A percentile compares a stretch with the other conserved stretches of the same genome.
These are phyloP conservation scores for Kwoniella europaea DNA, from an alignment of 768 basidiomycete genomes.

Conservation along the genomic window DNA sequence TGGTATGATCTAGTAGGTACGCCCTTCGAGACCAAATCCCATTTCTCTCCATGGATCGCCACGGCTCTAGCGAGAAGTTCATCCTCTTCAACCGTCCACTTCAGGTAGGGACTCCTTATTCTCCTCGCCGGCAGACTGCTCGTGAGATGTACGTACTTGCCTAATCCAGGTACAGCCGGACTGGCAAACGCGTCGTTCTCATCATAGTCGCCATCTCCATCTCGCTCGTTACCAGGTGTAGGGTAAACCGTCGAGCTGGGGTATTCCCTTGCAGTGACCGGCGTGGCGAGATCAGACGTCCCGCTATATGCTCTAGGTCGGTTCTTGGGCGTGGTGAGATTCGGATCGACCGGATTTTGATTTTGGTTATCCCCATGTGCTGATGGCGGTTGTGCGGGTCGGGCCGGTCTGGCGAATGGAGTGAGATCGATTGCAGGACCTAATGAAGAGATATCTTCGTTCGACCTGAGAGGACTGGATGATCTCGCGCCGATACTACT, in stretches of 20 bases:
- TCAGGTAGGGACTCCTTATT: slow-evolving; percentile 52
- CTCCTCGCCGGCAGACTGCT: slow-evolving; percentile 51
- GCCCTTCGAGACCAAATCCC: slow-evolving; percentile 55
- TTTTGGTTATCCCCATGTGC: slow-evolving; percentile 32
- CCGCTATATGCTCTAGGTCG: slow-evolving; percentile 26
- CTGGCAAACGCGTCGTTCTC: slow-evolving; percentile 27
- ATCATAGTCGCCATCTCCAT: slow-evolving; percentile 18
- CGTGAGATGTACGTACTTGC: slow-evolving; percentile 53
- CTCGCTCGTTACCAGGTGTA: slow-evolving; percentile 16
- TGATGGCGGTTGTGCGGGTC: neutral
- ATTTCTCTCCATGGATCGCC: slow-evolving; percentile 54
- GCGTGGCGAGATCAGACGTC: slow-evolving; percentile 29
- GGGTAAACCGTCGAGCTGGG: slow-evolving; percentile 22
- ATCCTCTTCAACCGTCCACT: slow-evolving; percentile 56
- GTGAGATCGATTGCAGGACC: slow-evolving; percentile 41
- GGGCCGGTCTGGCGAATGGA: slow-evolving; percentile 7
- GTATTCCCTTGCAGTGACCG: slow-evolving; percentile 18
- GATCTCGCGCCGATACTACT: neutral
- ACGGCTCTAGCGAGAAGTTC: slow-evolving; percentile 53
- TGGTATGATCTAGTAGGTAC: slow-evolving; percentile 53
- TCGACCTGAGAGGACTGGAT: slow-evolving; percentile 4
- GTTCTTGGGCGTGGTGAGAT: slow-evolving; percentile 27
- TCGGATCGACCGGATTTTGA: slow-evolving; percentile 27
- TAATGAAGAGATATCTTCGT: slow-evolving; percentile 9
- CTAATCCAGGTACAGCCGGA: slow-evolving; percentile 52